Percentiles rank a stretch among this genome's conserved stretches.
phyloP scores from a whole-genome alignment of 1,284 basidiomycete species.

The Exobasidium rhododendri region DNA sequence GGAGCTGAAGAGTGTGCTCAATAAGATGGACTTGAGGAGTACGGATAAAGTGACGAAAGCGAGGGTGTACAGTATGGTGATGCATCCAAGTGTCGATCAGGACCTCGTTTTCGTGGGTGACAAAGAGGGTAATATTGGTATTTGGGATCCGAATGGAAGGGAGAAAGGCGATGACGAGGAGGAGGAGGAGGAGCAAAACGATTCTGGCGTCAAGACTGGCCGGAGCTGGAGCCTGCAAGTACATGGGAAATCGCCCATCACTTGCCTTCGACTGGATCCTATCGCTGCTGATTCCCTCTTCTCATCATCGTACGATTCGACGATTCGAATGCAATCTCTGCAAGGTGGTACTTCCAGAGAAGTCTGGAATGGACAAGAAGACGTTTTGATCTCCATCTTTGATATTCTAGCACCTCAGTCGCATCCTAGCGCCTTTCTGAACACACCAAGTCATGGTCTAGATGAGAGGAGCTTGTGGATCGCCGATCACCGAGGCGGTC shows the following conservation, averaged over 20 bases:
- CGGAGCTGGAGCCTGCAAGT: slow-evolving; percentile 36
- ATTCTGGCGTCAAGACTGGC: slow-evolving; percentile 20
- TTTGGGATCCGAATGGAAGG: slow-evolving; percentile 42
- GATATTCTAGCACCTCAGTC: slow-evolving; percentile 42
- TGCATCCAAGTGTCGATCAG: slow-evolving; percentile 42
- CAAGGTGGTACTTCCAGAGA: slow-evolving; percentile 27
- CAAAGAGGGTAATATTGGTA: slow-evolving; percentile 46
- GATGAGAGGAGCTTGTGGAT: slow-evolving; percentile 46
- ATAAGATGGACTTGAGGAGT: slow-evolving; percentile 39
- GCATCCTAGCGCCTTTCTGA: slow-evolving; percentile 30
- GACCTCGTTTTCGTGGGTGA: slow-evolving; percentile 51
- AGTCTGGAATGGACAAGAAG: slow-evolving; percentile 32
- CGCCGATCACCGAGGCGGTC: slow-evolving; percentile 49
- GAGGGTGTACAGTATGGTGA: slow-evolving; percentile 44
- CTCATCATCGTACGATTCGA: slow-evolving; percentile 46
- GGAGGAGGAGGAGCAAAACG: slow-evolving; percentile 27
- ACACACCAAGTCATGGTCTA: slow-evolving; percentile 28
- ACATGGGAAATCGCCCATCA: slow-evolving; percentile 43
- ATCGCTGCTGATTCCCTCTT: slow-evolving; percentile 32
- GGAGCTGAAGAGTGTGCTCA: slow-evolving; percentile 32
- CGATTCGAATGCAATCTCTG: slow-evolving; percentile 40
- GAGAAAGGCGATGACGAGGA: slow-evolving; percentile 9
- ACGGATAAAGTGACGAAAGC: slow-evolving; percentile 38
- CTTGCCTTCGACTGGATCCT: slow-evolving; percentile 49
- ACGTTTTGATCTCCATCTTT: slow-evolving; percentile 47